Conservation (phyloP, 345 rosid genomes). For the Eucalyptus cloeziana region DNA sequence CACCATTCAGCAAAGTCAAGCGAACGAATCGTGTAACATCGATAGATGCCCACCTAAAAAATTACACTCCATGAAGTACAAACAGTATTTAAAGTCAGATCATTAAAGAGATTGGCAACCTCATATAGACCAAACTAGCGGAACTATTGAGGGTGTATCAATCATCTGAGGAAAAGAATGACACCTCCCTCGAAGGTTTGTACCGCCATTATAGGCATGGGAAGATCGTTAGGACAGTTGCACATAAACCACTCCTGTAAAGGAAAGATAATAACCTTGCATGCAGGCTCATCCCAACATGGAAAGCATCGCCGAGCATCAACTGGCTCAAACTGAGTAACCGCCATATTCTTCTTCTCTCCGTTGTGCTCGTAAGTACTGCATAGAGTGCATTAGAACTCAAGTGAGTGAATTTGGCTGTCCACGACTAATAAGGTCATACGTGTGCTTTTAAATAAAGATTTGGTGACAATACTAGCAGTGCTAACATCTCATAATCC, state of each 20-base stretch:
- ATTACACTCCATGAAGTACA: not conserved
- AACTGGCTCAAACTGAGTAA: constrained; percentile 93
- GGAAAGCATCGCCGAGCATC: constrained; percentile 96
- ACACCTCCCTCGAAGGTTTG: not conserved
- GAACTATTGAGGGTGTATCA: not conserved
- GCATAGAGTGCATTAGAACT: not conserved
- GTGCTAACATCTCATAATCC: not conserved
- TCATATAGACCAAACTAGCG: not conserved
- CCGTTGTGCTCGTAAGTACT: constrained; percentile 69
- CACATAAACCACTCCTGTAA: not conserved
- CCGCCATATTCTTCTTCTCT: constrained; percentile 96
- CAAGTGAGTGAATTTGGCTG: not conserved
- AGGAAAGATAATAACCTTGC: constrained; percentile 44
- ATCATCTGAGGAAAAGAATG: not conserved
- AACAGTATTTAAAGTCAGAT: not conserved
- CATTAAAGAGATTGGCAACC: not conserved
- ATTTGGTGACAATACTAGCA: not conserved
- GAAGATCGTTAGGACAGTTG: not conserved
- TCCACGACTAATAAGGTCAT: not conserved
- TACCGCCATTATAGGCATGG: not conserved
- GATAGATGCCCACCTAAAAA: not conserved
- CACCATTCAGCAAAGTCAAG: not conserved
- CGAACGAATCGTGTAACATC: not conserved
- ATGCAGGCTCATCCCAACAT: constrained; percentile 98
- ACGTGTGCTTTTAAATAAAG: not conserved